Conservation (phyloP, 768 basidiomycete genomes). For the Xanthoconium purpureum region DNA sequence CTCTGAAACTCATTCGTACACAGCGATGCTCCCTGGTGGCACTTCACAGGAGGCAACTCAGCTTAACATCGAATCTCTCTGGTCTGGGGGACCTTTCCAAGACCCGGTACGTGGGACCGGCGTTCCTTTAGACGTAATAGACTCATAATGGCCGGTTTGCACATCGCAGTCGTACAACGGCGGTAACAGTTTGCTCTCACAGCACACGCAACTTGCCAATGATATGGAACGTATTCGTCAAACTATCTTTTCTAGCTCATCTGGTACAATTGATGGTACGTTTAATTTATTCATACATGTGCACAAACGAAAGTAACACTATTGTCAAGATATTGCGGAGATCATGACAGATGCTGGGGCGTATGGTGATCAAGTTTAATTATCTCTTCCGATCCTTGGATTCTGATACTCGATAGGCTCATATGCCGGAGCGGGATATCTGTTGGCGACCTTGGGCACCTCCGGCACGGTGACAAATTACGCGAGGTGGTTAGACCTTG, state of each 20-base stretch:
- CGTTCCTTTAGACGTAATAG: background rate
- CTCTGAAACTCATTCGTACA: background rate
- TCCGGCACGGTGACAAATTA: conserved; percentile 42
- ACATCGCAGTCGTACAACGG: conserved; percentile 56
- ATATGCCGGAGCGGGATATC: conserved; percentile 61
- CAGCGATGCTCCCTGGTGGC: conserved; percentile 67
- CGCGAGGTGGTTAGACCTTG: conserved; percentile 67
- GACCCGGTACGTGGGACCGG: conserved; percentile 45
- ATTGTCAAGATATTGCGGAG: conserved; percentile 46
- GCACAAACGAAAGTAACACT: background rate
- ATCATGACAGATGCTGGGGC: conserved; percentile 54
- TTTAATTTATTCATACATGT: background rate
- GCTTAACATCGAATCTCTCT: conserved; percentile 73
- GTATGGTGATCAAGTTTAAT: conserved; percentile 46
- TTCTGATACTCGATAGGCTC: conserved; percentile 45
- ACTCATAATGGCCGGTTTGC: background rate
- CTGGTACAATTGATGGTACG: conserved; percentile 57
- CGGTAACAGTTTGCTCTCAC: conserved; percentile 54
- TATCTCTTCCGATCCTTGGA: background rate
- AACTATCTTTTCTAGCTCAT: conserved; percentile 54
- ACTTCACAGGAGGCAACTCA: conserved; percentile 57
- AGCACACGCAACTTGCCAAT: conserved; percentile 42
- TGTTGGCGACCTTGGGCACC: conserved; percentile 48
- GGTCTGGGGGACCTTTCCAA: conserved; percentile 72
- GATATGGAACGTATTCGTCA: conserved; percentile 53